These are phyloP conservation scores for Cardamine resedifolia DNA, from an alignment of 345 rosid species.

Conservation along the genomic window DNA sequence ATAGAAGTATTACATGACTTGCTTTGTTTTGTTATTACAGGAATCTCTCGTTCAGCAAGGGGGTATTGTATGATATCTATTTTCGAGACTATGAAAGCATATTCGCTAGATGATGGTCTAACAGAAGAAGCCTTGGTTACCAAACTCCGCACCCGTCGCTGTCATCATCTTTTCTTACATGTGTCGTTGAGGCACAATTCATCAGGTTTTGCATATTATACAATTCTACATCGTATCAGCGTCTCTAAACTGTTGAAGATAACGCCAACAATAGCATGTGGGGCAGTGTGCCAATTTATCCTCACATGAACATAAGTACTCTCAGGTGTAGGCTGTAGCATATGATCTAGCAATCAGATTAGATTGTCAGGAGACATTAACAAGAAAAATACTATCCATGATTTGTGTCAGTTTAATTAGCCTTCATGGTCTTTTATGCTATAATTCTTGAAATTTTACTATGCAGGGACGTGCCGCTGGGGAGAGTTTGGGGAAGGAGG, in stretches of 20 bases:
- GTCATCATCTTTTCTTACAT: slow-evolving; percentile 89
- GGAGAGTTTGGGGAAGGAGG: slow-evolving; percentile 98
- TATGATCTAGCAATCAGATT: slow-evolving; percentile 4
- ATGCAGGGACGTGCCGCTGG: slow-evolving; percentile 90
- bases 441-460: not conserved
- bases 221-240: not conserved
- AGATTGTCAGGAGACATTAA: not conserved
- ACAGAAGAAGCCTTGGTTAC: slow-evolving; percentile 95
- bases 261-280: not conserved
- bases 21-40: slow-evolving; percentile 40
- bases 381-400: not conserved
- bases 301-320: not conserved
- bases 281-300: not conserved
- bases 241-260: not conserved
- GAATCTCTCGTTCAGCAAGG: slow-evolving; percentile 87
- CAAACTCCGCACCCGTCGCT: slow-evolving; percentile 83
- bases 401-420: slow-evolving; percentile 5
- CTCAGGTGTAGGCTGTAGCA: not conserved
- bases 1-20: slow-evolving; percentile 1
- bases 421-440: not conserved
- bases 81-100: slow-evolving; percentile 94
- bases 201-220: slow-evolving; percentile 61
- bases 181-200: slow-evolving; percentile 66
- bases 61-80: slow-evolving; percentile 78
- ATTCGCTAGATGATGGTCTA: slow-evolving; percentile 81